A percentile compares a stretch with the other conserved stretches of the same genome.
phyloP scores from a whole-genome alignment of 331 rosid species.

The Quercus tomentella region DNA sequence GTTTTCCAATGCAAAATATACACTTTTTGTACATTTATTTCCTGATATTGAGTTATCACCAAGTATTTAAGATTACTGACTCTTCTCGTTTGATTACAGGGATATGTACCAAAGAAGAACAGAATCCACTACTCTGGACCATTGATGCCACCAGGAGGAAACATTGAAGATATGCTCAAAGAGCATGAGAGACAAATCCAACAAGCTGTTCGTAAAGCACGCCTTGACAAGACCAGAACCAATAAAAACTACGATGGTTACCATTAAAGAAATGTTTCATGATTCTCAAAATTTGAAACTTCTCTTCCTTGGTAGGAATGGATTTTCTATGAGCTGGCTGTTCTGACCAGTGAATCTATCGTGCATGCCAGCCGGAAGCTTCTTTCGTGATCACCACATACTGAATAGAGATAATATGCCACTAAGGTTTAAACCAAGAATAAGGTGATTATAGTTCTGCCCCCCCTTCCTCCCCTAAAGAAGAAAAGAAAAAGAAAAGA shows the following conservation, averaged over 20 bases:
- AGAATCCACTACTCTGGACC: slow-evolving; percentile 94
- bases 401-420: neutral
- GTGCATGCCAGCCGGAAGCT: neutral
- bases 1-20: neutral
- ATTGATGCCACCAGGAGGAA: slow-evolving; percentile 67
- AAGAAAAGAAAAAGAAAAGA: neutral
- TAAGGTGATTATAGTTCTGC: neutral
- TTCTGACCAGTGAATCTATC: neutral
- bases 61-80: neutral
- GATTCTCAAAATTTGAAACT: neutral
- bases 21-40: neutral
- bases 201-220: slow-evolving; percentile 82
- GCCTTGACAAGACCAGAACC: slow-evolving; percentile 41
- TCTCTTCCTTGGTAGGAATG: neutral
- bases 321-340: neutral
- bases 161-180: slow-evolving; percentile 80
- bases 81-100: slow-evolving; percentile 36
- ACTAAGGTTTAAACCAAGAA: slow-evolving; percentile 8
- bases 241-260: slow-evolving; percentile 8
- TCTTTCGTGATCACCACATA: neutral
- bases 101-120: slow-evolving; percentile 51
- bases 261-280: neutral
- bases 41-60: neutral
- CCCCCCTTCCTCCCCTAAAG: neutral
- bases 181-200: slow-evolving; percentile 93